Evolutionary conservation across 208 protist genomes (phyloP).

Genomic region (Polymyxa betae): DNA sequence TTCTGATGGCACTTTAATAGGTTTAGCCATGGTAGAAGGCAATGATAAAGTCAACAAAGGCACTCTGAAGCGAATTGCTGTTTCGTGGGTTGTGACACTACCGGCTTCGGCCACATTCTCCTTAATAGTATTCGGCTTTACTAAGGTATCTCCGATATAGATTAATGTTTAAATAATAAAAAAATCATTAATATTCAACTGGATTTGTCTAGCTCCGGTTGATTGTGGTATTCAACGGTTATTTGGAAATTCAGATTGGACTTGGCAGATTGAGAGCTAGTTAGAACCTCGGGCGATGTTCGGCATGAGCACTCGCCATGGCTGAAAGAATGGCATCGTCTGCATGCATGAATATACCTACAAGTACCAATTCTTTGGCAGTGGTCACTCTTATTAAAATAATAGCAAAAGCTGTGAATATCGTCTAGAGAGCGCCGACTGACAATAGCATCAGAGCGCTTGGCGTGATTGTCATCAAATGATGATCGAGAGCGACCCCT

Average conservation of each 20-base stretch:
- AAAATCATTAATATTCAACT: background rate
- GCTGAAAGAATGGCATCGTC: too few species aligned
- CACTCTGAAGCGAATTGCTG: constrained; percentile 59
- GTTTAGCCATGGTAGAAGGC: constrained; percentile 52
- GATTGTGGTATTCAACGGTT: background rate
- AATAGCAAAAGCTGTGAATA: too few species aligned
- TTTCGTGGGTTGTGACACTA: constrained; percentile 59
- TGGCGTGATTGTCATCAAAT: too few species aligned
- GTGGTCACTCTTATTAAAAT: too few species aligned
- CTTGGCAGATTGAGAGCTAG: too few species aligned
- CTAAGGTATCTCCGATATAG: background rate
- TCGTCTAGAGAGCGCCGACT: too few species aligned
- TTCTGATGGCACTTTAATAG: constrained; percentile 18
- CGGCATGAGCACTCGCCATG: too few species aligned
- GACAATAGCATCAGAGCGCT: too few species aligned
- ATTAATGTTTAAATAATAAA: background rate
- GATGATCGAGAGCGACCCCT: too few species aligned
- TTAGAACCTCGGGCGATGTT: too few species aligned
- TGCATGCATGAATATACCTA: too few species aligned
- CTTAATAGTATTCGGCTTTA: constrained; percentile 10
- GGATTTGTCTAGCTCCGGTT: background rate
- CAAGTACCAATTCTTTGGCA: too few species aligned
- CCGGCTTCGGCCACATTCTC: constrained; percentile 54
- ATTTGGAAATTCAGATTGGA: background rate
- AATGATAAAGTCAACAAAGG: constrained; percentile 46